These are phyloP conservation scores for Toxicodendron radicans DNA, from an alignment of 345 rosid species.

Conservation along the genomic window DNA sequence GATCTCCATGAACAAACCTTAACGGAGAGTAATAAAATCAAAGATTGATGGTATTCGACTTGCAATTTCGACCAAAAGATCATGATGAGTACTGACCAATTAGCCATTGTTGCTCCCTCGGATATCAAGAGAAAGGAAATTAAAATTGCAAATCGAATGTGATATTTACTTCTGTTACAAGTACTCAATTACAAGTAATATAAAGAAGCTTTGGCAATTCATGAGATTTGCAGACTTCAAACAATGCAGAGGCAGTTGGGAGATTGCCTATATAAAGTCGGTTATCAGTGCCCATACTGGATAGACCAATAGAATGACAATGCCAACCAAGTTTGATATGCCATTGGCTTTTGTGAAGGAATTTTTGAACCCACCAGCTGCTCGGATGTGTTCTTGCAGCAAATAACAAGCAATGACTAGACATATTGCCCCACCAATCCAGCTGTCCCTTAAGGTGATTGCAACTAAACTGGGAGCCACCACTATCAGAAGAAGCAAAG, in stretches of 20 bases:
- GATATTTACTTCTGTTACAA: no score
- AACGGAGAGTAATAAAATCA: no score
- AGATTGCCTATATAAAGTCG: constrained; percentile 29
- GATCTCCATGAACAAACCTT: background rate
- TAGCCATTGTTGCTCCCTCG: no score
- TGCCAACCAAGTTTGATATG: constrained; percentile 73
- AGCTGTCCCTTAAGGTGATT: constrained; percentile 42
- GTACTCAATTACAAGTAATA: no score
- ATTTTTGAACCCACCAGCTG: constrained; percentile 81
- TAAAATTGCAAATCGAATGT: no score
- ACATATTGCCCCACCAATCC: constrained; percentile 65
- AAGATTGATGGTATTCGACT: no score
- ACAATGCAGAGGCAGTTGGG: constrained; percentile 3
- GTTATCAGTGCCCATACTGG: constrained; percentile 68
- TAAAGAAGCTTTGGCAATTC: background rate
- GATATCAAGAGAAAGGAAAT: no score
- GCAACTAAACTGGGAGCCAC: constrained; percentile 76
- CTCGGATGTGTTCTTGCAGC: constrained; percentile 89
- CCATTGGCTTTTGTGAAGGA: constrained; percentile 77
- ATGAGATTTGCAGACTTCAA: background rate
- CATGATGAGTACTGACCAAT: background rate
- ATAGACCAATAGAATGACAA: constrained; percentile 61
- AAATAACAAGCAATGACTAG: constrained; percentile 71
- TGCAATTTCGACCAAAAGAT: background rate
- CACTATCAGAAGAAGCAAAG: constrained; percentile 62